phyloP scores from a whole-genome alignment of 495 filamentous ascomycete genomes.

The Neurospora sp. region DNA sequence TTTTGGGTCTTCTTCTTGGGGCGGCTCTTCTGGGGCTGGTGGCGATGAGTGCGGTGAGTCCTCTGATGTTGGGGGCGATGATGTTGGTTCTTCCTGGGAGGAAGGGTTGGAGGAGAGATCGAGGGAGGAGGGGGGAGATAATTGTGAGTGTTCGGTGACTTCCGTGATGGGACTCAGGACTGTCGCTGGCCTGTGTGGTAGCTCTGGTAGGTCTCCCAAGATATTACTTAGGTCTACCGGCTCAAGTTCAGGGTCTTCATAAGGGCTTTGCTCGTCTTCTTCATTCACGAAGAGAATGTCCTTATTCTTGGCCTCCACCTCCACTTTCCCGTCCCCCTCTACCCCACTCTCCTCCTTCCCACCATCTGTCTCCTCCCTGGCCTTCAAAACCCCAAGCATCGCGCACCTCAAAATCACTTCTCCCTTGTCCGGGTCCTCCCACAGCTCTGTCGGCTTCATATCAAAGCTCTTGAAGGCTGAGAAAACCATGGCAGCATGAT shows the following conservation, averaged over 20 bases:
- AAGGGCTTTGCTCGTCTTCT: background rate
- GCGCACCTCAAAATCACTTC: slow-evolving; percentile 23
- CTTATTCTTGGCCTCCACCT: background rate
- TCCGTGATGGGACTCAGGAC: background rate
- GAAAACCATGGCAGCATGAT: slow-evolving; percentile 27
- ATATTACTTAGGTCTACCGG: background rate
- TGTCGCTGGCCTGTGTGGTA: background rate
- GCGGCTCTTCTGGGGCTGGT: background rate
- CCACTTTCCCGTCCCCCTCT: background rate
- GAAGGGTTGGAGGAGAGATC: background rate
- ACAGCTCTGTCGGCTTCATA: slow-evolving; percentile 26
- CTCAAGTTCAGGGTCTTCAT: background rate
- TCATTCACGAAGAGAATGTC: background rate
- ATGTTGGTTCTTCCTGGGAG: background rate
- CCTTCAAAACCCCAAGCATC: slow-evolving; percentile 25
- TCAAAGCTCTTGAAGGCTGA: slow-evolving; percentile 27
- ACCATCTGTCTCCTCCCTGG: background rate
- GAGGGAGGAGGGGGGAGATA: background rate
- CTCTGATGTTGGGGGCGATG: background rate
- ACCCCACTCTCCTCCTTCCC: background rate
- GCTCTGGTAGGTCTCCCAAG: background rate
- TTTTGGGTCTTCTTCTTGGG: background rate
- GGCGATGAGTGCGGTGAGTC: background rate
- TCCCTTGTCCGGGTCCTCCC: slow-evolving; percentile 21
- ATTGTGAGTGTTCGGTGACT: background rate